Evolutionary conservation across 202 grass and related monocot genomes (phyloP).

Genomic region (Panicum hallii): DNA sequence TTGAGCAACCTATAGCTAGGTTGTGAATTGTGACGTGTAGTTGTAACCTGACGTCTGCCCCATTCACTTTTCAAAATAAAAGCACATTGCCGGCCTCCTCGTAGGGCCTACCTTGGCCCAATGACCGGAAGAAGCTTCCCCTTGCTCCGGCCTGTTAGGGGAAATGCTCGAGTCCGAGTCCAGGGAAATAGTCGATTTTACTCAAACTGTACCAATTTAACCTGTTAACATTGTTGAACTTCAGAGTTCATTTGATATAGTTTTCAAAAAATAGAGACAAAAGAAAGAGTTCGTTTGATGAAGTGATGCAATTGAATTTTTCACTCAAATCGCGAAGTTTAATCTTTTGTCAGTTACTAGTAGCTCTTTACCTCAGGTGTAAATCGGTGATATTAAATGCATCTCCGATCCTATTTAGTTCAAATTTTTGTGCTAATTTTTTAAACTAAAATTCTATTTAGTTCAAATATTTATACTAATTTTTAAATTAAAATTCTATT

Average conservation of each 20-base stretch:
- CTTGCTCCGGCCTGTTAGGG: background rate
- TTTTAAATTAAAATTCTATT: too few relatives aligned
- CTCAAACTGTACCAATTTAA: background rate
- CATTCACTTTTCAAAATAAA: background rate
- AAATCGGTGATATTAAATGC: too few relatives aligned
- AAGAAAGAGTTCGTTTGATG: background rate
- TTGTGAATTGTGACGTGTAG: too few relatives aligned
- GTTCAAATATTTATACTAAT: too few relatives aligned
- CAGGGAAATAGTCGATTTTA: background rate
- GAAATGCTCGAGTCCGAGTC: background rate
- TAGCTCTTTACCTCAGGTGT: too few relatives aligned
- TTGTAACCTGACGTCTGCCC: background rate
- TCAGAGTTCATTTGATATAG: background rate
- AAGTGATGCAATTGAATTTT: background rate
- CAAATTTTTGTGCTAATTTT: too few relatives aligned
- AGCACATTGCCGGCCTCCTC: background rate
- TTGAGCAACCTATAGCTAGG: background rate
- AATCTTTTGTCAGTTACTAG: background rate
- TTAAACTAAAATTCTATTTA: too few relatives aligned
- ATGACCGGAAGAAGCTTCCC: background rate
- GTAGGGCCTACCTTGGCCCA: background rate
- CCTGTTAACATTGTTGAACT: background rate
- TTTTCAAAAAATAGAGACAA: background rate
- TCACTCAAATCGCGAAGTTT: too few relatives aligned
- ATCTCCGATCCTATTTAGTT: too few relatives aligned